Conservation (phyloP, 2,329 filamentous ascomycete species). For the Didymellaceae sp. region DNA sequence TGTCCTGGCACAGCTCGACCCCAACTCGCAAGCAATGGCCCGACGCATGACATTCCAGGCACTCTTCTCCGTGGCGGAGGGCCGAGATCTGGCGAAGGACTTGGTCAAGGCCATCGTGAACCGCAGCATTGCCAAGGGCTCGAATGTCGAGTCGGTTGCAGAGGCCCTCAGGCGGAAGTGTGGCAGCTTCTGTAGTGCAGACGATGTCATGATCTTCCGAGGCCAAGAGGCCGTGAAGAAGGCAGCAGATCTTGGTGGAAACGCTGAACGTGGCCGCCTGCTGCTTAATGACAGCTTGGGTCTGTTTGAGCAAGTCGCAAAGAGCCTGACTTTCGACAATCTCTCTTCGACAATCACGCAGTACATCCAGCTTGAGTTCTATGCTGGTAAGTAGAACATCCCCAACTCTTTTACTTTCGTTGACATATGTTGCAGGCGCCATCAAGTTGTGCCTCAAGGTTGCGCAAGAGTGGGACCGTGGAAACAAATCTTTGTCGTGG, state of each 20-base stretch:
- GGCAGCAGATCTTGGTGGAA: conserved; percentile 77
- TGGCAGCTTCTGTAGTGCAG: conserved; percentile 95
- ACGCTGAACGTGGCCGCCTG: conserved; percentile 76
- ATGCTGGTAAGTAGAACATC: conserved; percentile 63
- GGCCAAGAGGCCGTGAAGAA: conserved; percentile 93
- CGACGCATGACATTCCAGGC: conserved; percentile 83
- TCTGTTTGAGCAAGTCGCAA: conserved; percentile 87
- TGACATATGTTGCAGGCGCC: conserved; percentile 60
- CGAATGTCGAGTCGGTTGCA: conserved; percentile 95
- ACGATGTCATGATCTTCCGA: conserved; percentile 98
- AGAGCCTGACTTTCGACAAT: conserved; percentile 80
- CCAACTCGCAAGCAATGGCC: conserved; percentile 71
- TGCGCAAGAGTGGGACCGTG: conserved; percentile 83
- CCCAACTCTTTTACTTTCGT: not conserved
- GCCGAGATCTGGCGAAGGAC: conserved; percentile 89
- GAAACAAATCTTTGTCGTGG: conserved; percentile 84
- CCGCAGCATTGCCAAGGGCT: conserved; percentile 93
- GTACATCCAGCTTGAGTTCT: conserved; percentile 85
- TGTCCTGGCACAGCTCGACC: conserved; percentile 74
- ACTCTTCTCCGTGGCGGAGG: conserved; percentile 79
- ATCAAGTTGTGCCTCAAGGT: conserved; percentile 86
- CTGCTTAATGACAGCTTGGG: conserved; percentile 87
- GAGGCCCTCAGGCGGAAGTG: conserved; percentile 91
- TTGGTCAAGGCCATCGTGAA: conserved; percentile 98
- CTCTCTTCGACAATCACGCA: conserved; percentile 78